A percentile compares a stretch with the other conserved stretches of the same genome.
phyloP scores from a whole-genome alignment of 108 stramenopile species.

The Seminavis robusta region DNA sequence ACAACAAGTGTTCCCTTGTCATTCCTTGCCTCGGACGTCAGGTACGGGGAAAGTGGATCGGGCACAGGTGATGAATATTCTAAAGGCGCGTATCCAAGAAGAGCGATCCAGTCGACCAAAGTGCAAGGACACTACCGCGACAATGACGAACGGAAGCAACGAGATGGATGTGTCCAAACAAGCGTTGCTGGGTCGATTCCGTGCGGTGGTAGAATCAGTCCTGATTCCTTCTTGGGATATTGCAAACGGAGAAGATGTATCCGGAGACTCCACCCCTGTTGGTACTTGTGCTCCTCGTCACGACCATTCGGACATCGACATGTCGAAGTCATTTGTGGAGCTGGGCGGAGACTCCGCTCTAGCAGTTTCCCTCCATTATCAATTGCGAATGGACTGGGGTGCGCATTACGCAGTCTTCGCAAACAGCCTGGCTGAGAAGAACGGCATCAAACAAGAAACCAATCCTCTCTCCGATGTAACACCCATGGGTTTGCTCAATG shows the following conservation, averaged over 20 bases:
- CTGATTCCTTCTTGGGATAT: no score
- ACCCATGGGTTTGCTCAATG: no score
- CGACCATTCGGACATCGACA: constrained; percentile 12
- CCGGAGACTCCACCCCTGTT: no score
- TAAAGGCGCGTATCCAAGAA: not conserved
- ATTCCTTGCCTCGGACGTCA: not conserved
- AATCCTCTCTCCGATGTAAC: no score
- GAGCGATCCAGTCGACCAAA: not conserved
- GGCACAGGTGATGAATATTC: not conserved
- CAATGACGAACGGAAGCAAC: not conserved
- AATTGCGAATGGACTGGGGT: no score
- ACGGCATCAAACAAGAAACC: no score
- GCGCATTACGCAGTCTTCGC: no score
- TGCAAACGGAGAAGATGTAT: no score
- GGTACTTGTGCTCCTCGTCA: no score
- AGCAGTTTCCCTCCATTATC: constrained; percentile 28
- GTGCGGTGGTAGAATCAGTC: not conserved
- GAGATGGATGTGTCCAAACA: not conserved
- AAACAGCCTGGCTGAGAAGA: no score
- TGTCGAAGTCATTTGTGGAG: constrained; percentile 33
- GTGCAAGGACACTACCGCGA: not conserved
- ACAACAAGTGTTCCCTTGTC: constrained; percentile 6
- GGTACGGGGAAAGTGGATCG: not conserved
- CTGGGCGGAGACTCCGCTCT: constrained; percentile 43
- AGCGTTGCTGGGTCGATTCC: not conserved